Percentiles rank a stretch among this genome's conserved stretches.
phyloP scores from a whole-genome alignment of 495 filamentous ascomycete species.

The Chlorociboria aeruginascens region DNA sequence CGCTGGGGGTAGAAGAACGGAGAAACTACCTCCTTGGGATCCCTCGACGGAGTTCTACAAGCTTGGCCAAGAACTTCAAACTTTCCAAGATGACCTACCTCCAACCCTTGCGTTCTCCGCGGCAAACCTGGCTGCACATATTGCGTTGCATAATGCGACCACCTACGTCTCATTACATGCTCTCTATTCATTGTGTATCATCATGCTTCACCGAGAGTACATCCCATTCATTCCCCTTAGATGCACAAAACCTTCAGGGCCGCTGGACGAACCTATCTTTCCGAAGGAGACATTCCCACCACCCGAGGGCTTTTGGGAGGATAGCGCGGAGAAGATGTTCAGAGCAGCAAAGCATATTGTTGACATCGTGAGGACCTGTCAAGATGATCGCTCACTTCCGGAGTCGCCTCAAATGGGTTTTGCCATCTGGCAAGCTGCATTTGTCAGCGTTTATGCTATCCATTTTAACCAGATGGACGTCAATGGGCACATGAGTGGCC shows the following conservation, averaged over 20 bases:
- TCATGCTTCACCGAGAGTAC: conserved; percentile 72
- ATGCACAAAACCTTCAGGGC: conserved; percentile 55
- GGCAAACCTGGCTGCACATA: conserved; percentile 70
- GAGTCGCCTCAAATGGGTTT: conserved; percentile 75
- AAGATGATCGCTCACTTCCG: conserved; percentile 56
- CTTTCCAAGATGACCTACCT: conserved; percentile 57
- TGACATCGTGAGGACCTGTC: conserved; percentile 61
- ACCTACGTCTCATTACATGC: conserved; percentile 70
- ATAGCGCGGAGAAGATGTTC: conserved; percentile 64
- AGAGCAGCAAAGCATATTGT: conserved; percentile 61
- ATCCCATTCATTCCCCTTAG: conserved; percentile 71
- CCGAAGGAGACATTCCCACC: conserved; percentile 39
- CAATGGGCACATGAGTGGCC: conserved; percentile 10
- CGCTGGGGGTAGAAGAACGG: conserved; percentile 51
- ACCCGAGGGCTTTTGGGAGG: conserved; percentile 54
- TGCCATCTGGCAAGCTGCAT: conserved; percentile 70
- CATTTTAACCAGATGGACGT: conserved; percentile 74
- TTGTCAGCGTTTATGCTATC: conserved; percentile 54
- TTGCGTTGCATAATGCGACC: conserved; percentile 61
- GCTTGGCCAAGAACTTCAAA: conserved; percentile 46
- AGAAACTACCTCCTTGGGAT: conserved; percentile 47
- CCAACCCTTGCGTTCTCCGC: conserved; percentile 57
- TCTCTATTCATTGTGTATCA: conserved; percentile 61
- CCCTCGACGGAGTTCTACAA: conserved; percentile 47
- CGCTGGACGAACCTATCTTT: conserved; percentile 60